Base-by-base conservation (phyloP, 2,329 filamentous ascomycete species). In the Diplodia scrobiculata region DNA sequence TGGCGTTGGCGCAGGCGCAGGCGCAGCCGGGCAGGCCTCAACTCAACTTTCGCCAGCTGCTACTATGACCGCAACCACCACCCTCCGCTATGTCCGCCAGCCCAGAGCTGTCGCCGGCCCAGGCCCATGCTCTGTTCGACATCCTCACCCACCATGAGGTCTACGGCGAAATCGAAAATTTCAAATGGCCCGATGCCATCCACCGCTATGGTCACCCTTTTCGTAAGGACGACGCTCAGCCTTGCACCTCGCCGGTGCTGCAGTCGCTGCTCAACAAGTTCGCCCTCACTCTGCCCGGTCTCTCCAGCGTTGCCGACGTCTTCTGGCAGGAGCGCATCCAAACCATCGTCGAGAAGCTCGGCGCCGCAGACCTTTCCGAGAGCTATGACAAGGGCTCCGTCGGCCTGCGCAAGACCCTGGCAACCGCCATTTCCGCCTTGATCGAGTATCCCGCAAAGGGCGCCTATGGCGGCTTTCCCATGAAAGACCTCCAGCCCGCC, bases 361-460 rank as follows among this genome's bases (percentile, higher is more conserved):
- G 84, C 9, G 83, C 87, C 36, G 89, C 87, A 1, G 86, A 91
- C 60, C 79, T 94, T 36, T 92, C 89, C 1, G 91, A 94, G 75
- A 92, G 89, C 74, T 94, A 92, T 72, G 91, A 94, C 75, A 92
- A 92, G 76, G 90, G 89, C 14, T 83, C 86, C 0, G 78, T 94
- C 70, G 91, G 91, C 0, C 87, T 88, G 67, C 83, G 91, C 62
- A 92, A 92, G 78, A 90, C 89, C 21, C 78, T 94, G 58, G 86
- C 90, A 0, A 91, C 91, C 6, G 90, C 88, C 0, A 83, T 87
- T 10, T 89, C 89, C 41, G 85, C 86, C 6, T 76, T 93, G 66
- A 81, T 91, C 64, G 91, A 92, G 77, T 87, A 88, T 72, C 79
- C 90, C 13, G 86, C 86, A 0, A 80, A 90, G 68, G 91, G 88